Conservation (phyloP, 345 rosid species). For the Brassica carinata region DNA sequence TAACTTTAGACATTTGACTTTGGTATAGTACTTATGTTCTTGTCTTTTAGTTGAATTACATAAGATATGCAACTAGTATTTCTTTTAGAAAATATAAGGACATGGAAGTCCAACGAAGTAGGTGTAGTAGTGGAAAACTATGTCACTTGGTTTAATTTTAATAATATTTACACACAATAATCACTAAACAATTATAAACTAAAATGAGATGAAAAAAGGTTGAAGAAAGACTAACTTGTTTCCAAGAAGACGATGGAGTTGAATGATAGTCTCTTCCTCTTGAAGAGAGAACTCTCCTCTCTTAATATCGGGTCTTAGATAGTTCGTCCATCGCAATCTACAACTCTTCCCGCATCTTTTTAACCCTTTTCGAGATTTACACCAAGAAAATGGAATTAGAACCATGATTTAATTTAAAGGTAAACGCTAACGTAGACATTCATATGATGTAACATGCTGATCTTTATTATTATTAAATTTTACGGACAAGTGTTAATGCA, state of each 20-base stretch:
- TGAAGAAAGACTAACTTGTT: conserved; percentile 37
- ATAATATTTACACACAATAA: conserved; percentile 1
- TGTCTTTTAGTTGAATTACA: conserved; percentile 26
- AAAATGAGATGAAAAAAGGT: neutral
- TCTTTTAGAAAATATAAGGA: neutral
- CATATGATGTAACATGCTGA: neutral
- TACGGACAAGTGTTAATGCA: neutral
- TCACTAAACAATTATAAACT: neutral
- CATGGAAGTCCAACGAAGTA: conserved; percentile 42
- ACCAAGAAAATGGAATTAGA: conserved; percentile 1
- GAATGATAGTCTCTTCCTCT: conserved; percentile 45
- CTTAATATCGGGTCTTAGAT: conserved; percentile 43
- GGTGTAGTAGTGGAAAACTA: conserved; percentile 41
- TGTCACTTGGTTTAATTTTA: conserved; percentile 19
- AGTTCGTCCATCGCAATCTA: conserved; percentile 45
- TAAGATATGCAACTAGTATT: conserved; percentile 25
- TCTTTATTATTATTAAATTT: neutral
- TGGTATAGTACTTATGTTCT: conserved; percentile 28
- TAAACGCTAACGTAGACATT: conserved; percentile 6
- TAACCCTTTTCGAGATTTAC: conserved; percentile 35
- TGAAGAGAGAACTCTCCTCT: conserved; percentile 43
- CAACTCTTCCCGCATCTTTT: conserved; percentile 45
- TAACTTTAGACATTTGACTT: conserved; percentile 35
- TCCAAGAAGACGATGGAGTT: conserved; percentile 42
- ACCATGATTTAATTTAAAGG: neutral